Percentiles rank a stretch among this genome's conserved stretches.
Conservation (phyloP, 805 yeast genomes). For the Priceomyces medius region DNA sequence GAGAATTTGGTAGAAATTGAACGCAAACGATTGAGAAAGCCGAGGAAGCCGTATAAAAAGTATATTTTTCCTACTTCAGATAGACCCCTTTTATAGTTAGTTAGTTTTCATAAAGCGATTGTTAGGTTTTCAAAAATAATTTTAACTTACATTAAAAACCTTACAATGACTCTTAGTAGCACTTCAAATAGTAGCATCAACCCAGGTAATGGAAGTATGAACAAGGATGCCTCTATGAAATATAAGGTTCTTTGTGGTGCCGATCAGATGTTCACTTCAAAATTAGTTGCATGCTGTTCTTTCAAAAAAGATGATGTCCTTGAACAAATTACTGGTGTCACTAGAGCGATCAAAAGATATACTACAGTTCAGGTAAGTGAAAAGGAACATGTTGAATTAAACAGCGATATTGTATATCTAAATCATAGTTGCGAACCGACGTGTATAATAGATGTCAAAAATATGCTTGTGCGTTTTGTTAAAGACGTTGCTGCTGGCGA, state of each 20-base stretch:
- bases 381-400: conserved; percentile 6
- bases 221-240: neutral
- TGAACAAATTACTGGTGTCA: conserved; percentile 3
- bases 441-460: conserved; percentile 6
- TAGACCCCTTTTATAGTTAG: no score
- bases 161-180: neutral
- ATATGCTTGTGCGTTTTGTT: conserved; percentile 6
- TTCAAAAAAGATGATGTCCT: conserved; percentile 7
- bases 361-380: conserved; percentile 7
- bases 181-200: neutral
- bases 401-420: conserved; percentile 7
- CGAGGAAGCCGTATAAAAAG: no score
- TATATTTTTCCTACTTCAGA: no score
- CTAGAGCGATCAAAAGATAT: conserved; percentile 5
- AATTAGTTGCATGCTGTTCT: conserved; percentile 3
- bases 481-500: conserved; percentile 6
- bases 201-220: neutral
- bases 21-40: no score
- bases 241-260: conserved; percentile 5
- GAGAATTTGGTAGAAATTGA: no score
- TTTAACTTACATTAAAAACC: no score
- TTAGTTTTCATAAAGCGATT: no score
- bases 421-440: conserved; percentile 7
- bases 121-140: no score
- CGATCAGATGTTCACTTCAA: conserved; percentile 4